A percentile compares a stretch with the other conserved stretches of the same genome.
These are phyloP conservation scores for Yamadazyma laniorum DNA, from an alignment of 805 yeast species.

Conservation along the genomic window DNA sequence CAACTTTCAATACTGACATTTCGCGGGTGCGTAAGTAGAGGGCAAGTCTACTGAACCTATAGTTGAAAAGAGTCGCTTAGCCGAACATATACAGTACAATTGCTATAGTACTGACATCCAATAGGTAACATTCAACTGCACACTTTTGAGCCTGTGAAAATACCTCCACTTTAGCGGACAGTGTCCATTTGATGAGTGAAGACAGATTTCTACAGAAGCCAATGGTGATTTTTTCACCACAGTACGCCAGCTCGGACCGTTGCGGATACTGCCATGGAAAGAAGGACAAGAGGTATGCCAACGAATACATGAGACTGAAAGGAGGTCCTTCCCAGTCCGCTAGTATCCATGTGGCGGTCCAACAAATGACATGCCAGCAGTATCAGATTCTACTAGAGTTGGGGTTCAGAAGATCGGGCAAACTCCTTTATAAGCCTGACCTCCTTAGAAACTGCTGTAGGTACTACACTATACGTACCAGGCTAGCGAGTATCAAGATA, in stretches of 20 bases:
- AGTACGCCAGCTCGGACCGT: slow-evolving; percentile 40
- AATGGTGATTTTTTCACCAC: slow-evolving; percentile 39
- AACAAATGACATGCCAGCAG: slow-evolving; percentile 45
- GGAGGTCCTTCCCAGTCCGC: slow-evolving; percentile 17
- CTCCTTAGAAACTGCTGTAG: slow-evolving; percentile 73
- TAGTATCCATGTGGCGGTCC: slow-evolving; percentile 40
- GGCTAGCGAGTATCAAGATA: slow-evolving; percentile 42
- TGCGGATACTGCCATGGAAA: slow-evolving; percentile 77
- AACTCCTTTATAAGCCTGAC: slow-evolving; percentile 63
- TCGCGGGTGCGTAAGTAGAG: no score
- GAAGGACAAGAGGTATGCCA: slow-evolving; percentile 38
- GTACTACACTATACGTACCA: slow-evolving; percentile 72
- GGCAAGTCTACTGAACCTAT: no score
- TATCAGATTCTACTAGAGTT: slow-evolving; percentile 67
- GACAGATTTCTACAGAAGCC: no score
- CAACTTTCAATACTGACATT: no score
- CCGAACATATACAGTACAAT: no score
- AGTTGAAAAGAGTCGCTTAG: no score
- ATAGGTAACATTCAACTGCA: no score
- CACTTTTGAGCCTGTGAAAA: no score
- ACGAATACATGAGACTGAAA: slow-evolving; percentile 22
- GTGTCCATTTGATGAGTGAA: background rate
- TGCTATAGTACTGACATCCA: no score
- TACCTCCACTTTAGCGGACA: no score
- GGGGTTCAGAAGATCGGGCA: slow-evolving; percentile 82